phyloP scores from a whole-genome alignment of 2,329 filamentous ascomycete genomes.

The Pseudopithomyces chartarum region DNA sequence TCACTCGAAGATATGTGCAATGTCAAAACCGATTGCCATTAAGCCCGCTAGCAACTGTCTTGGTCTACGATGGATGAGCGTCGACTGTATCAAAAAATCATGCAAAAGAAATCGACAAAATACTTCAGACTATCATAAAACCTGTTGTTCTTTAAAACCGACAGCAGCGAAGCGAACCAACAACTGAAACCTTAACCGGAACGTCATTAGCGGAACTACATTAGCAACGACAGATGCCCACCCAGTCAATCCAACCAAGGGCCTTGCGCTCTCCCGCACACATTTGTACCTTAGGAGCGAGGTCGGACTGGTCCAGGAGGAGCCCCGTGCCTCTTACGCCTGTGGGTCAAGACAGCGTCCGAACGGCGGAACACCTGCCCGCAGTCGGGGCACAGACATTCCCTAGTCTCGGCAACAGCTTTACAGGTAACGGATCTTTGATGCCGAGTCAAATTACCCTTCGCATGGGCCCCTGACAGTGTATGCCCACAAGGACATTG shows the following conservation, averaged over 20 bases:
- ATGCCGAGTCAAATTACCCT: conserved; percentile 36
- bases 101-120: background rate
- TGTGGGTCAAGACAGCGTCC: conserved; percentile 23
- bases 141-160: background rate
- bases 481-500: conserved; percentile 21
- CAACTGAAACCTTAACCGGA: background rate
- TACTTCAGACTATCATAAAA: background rate
- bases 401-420: conserved; percentile 20
- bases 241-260: background rate
- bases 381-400: conserved; percentile 26
- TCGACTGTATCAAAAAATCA: background rate
- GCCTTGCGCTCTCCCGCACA: background rate
- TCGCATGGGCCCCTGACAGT: conserved; percentile 29
- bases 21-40: too few species aligned
- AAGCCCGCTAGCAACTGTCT: too few species aligned
- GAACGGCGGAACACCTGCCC: conserved; percentile 30
- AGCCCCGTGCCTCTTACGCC: conserved; percentile 5
- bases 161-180: background rate
- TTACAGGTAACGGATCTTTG: conserved; percentile 28
- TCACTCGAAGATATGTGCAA: too few species aligned
- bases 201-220: background rate
- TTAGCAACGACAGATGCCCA: background rate
- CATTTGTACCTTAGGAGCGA: background rate
- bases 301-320: background rate
- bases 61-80: too few species aligned